Conservation (phyloP, 2,329 filamentous ascomycete species). For the Ophiocordyceps polyrhachis-furcata region DNA sequence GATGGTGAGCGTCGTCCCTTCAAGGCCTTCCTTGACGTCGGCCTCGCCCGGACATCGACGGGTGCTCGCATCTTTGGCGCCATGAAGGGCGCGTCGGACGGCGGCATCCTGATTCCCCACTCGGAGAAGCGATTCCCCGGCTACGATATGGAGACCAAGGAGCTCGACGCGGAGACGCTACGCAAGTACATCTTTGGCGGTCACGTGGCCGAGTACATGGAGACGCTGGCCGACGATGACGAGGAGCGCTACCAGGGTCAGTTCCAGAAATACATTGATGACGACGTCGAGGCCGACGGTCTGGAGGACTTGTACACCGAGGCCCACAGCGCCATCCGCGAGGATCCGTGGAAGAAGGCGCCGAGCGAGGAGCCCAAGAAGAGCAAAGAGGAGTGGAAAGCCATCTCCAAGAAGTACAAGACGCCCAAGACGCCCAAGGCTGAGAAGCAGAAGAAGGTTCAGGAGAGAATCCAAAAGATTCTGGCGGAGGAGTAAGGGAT, state of each 20-base stretch:
- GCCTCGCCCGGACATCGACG: constrained; percentile 90
- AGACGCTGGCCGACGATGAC: constrained; percentile 96
- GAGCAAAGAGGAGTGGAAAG: constrained; percentile 94
- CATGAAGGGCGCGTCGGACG: constrained; percentile 99
- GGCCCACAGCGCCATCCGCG: constrained; percentile 91
- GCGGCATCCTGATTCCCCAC: constrained; percentile 92
- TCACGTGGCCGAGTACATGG: constrained; percentile 99
- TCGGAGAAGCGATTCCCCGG: constrained; percentile 99
- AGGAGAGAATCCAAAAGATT: constrained; percentile 81
- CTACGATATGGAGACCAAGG: constrained; percentile 92
- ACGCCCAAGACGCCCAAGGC: constrained; percentile 60
- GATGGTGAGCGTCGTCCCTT: constrained; percentile 93
- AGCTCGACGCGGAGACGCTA: constrained; percentile 90
- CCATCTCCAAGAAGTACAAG: constrained; percentile 81
- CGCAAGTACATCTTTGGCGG: constrained; percentile 99
- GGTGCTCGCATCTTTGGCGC: constrained; percentile 98
- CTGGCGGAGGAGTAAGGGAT: constrained; percentile 27
- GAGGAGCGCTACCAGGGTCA: constrained; percentile 99
- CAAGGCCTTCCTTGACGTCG: constrained; percentile 98
- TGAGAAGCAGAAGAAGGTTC: constrained; percentile 65
- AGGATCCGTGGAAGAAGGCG: constrained; percentile 93
- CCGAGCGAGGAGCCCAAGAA: constrained; percentile 65
- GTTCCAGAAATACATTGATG: constrained; percentile 95
- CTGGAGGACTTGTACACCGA: constrained; percentile 93
- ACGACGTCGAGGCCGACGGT: constrained; percentile 88